Evolutionary conservation across 2,329 filamentous ascomycete genomes (phyloP), one percentile per base, ranked within the genome.

Genomic region (Thelonectria olida): DNA sequence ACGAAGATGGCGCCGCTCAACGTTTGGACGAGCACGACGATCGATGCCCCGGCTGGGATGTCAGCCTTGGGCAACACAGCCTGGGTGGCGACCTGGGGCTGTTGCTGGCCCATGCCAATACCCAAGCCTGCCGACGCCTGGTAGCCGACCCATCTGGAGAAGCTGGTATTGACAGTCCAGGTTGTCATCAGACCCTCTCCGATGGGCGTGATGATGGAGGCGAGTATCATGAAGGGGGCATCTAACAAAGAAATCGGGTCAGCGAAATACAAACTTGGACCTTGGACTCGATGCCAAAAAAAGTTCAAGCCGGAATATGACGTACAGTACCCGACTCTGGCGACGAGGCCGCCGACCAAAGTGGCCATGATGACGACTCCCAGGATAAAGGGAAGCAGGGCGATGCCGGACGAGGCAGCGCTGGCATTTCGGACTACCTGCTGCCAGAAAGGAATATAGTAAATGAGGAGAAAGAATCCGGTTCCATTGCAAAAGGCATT

Each of bases 1-100:
- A 86, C 78, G 59, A 84, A 85, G 0, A 86, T 61, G 1, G 79
- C 74, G 4, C 78, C 78, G 10, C 79, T 78, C 0, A 81, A 67
- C 0, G 73, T 77, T 58, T 81, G 79, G 5, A 66, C 51, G 42
- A 73, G 70, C 3, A 72, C 66, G 2, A 72, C 64, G 3, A 73
- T 63, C 1, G 70, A 78, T 5, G 79, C 81, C 9, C 79, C 81
- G 2, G 76, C 70, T 15, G 70, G 67, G 5, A 73, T 59, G 38
- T 73, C 71, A 22, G 60, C 44, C 59, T 67, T 69, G 25, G 66
- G 61, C 34, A 69, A 64, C 4, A 73, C 69, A 2, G 70, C 67
- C 63, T 84, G 82, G 0, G 78, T 79, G 0, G 79, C 81, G 23
- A 83, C 79, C n/a, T 81, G 70, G 3, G 81, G 77, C 54, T 82